These are phyloP conservation scores for Hibiscus syriacus DNA, from an alignment of 345 rosid genomes.

Conservation along the genomic window DNA sequence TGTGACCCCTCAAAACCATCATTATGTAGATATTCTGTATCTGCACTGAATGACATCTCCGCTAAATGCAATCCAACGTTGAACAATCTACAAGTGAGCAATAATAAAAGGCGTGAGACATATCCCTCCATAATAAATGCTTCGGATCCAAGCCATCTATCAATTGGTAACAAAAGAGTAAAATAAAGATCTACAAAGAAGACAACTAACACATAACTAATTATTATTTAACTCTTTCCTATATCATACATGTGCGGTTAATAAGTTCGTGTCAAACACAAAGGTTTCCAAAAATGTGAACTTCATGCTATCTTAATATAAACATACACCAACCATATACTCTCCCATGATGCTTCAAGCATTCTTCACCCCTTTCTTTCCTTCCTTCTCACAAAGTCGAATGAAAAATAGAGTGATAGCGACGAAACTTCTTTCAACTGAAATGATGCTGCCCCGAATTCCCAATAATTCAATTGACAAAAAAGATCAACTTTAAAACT, in stretches of 20 bases:
- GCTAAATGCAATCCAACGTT: conserved; percentile 19
- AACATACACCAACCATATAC: background rate
- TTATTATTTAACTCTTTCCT: background rate
- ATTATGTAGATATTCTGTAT: conserved; percentile 24
- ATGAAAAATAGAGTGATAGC: background rate
- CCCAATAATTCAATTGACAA: background rate
- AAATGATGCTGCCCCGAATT: background rate
- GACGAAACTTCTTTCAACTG: background rate
- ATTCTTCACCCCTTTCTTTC: too few species aligned
- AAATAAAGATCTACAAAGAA: background rate
- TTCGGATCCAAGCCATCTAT: background rate
- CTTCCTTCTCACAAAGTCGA: background rate
- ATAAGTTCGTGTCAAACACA: background rate
- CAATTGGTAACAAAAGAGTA: background rate
- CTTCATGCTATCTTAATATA: background rate
- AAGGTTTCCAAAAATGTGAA: background rate
- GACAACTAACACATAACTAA: background rate
- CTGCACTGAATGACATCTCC: conserved; percentile 28
- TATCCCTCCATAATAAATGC: background rate
- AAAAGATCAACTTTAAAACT: background rate
- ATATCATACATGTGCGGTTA: background rate
- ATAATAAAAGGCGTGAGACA: background rate
- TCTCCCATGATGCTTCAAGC: background rate
- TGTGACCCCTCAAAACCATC: conserved; percentile 60
- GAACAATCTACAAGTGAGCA: conserved; percentile 16